phyloP scores from a whole-genome alignment of 345 rosid species.

The Raphanus raphanistrum region DNA sequence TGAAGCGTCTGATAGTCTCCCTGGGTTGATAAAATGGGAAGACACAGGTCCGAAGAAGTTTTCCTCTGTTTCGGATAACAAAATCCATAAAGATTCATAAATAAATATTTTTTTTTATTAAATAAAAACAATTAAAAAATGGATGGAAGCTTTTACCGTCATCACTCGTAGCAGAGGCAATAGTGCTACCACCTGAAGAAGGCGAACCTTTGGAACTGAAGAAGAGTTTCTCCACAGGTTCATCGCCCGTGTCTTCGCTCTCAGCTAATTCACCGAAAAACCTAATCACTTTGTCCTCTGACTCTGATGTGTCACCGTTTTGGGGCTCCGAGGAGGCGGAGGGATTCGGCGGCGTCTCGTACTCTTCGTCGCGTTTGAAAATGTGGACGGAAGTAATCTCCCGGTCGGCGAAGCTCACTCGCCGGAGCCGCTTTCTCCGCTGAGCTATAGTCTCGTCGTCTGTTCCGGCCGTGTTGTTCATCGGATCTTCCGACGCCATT shows the following conservation, averaged over 20 bases:
- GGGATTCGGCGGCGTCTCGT: constrained; percentile 62
- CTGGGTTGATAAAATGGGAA: constrained; percentile 69
- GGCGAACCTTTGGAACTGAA: constrained; percentile 65
- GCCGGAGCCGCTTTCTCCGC: constrained; percentile 68
- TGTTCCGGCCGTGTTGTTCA: constrained; percentile 53
- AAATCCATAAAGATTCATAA: no score
- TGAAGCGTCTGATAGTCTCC: constrained; percentile 63
- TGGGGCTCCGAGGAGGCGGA: constrained; percentile 36
- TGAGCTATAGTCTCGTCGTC: constrained; percentile 73
- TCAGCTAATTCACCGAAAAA: constrained; percentile 65
- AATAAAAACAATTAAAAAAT: neutral
- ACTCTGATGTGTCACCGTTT: constrained; percentile 35
- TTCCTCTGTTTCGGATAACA: constrained; percentile 46
- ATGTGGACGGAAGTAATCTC: constrained; percentile 91
- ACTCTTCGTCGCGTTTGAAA: constrained; percentile 89
- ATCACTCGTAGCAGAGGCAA: constrained; percentile 68
- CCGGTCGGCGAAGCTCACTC: constrained; percentile 96
- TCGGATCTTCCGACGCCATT: constrained; percentile 54
- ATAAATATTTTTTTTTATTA: no score
- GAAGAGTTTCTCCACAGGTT: constrained; percentile 47
- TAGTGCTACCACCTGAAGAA: constrained; percentile 72
- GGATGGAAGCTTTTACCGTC: constrained; percentile 51
- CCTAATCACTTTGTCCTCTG: constrained; percentile 41
- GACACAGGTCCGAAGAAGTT: constrained; percentile 90
- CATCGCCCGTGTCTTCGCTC: constrained; percentile 50